Conservation (phyloP, 2,329 filamentous ascomycete genomes). For the Fusarium fracticaudum region DNA sequence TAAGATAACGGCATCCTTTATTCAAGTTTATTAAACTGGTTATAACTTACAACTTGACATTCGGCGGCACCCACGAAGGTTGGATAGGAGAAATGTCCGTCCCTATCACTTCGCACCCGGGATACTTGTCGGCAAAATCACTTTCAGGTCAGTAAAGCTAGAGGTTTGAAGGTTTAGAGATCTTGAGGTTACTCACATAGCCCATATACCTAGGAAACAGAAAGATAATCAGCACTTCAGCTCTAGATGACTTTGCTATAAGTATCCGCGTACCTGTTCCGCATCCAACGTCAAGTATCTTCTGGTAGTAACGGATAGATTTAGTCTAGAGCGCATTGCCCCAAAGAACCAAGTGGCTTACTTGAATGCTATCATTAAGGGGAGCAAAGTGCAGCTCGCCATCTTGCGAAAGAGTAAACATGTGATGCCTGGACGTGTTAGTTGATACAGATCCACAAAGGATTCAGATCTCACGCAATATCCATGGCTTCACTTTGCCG, state of each 20-base stretch:
- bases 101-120: conserved; percentile 24
- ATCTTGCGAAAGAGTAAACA: conserved; percentile 14
- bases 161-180: accelerated
- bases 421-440: conserved; percentile 1
- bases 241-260: background rate
- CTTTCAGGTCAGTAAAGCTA: background rate
- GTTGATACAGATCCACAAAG: background rate
- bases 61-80: conserved; percentile 28
- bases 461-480: background rate
- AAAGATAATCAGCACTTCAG: background rate
- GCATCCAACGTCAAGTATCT: conserved; percentile 15
- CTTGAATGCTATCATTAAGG: background rate
- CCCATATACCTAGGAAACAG: conserved; percentile 22
- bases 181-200: conserved; percentile 5
- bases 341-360: accelerated
- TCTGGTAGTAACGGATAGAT: background rate
- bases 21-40: accelerated
- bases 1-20: background rate
- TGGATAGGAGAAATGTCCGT: conserved; percentile 34
- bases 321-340: background rate
- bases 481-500: conserved; percentile 18
- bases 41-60: conserved; percentile 23
- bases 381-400: conserved; percentile 12
- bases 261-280: conserved; percentile 8
- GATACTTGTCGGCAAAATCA: conserved; percentile 33